Evolutionary conservation across 495 filamentous ascomycete species (phyloP), one percentile per base, ranked within the genome.

Genomic region (Stereocaulon alpinum): DNA sequence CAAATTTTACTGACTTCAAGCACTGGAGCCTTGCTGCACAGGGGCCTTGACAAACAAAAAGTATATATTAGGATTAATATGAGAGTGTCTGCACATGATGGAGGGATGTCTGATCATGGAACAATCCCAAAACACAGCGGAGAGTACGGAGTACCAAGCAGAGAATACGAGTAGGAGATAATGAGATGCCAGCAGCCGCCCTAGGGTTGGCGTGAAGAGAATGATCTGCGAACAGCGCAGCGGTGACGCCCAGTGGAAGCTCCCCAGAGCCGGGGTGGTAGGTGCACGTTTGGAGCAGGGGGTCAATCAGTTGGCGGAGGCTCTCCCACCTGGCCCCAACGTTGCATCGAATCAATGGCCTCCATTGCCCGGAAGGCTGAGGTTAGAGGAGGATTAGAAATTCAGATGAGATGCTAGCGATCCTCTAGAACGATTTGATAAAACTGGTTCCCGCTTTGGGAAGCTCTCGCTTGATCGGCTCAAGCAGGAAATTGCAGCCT

Each of bases 161-260:
- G 6, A 11, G 34, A 11, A 52, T 6, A 18, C 14, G 17, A 11
- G 20, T 11, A 32, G 49, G 30, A 51, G 32, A 30, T 30, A 51
- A 32, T 32, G 27, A 34, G 17, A 20, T 51, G 49, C 5, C 18
- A 51, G 30, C 27, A 51, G 49, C 49, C 49, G 27, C 29, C 17
- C 34, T 29, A 51, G 49, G 17, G 15, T 52, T 29, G 29, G 11
- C 15, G 27, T 37, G 49, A 18, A 11, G 3, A 32, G 22, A 27
- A 49, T 14, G 42, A 44, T 15, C 42, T 44, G 42, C 10, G 22
- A 24, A 29, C 49, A 52, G 49, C 49, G 9, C 30, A 18, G 30
- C 30, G 15, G 49, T 52, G 49, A 52, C 49, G 49, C 30, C 49
- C 49, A 52, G 27, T 52, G 49, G 30, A 52, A 52, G 30, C 15